Conservation (phyloP, 768 basidiomycete genomes). For the Ephemerocybe angulata region DNA sequence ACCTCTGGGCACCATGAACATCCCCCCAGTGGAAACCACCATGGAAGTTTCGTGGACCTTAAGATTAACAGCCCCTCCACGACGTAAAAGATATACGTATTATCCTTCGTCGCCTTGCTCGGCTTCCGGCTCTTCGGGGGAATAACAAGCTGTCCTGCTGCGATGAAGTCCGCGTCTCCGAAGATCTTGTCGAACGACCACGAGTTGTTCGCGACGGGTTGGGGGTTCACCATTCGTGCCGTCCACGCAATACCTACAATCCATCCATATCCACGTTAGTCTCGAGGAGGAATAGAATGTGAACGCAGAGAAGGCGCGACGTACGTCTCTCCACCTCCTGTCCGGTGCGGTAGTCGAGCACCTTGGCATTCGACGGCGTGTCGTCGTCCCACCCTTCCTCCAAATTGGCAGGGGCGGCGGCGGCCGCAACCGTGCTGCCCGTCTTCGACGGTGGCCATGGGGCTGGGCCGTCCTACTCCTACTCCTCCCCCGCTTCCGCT, state of each 20-base stretch:
- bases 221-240: no score
- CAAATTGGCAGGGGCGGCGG: no score
- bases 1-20: slow-evolving; percentile 92
- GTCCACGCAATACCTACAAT: slow-evolving; percentile 59
- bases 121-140: no score
- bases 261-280: slow-evolving; percentile 75
- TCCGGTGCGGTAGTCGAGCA: no score
- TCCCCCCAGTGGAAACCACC: slow-evolving; percentile 75
- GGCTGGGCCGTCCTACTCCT: slow-evolving; percentile 57
- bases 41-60: slow-evolving; percentile 77
- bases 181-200: slow-evolving; percentile 93
- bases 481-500: no score
- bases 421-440: slow-evolving; percentile 23
- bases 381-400: slow-evolving; percentile 86
- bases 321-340: slow-evolving; percentile 68
- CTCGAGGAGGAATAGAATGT: slow-evolving; percentile 24
- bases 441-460: slow-evolving; percentile 8
- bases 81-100: slow-evolving; percentile 68
- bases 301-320: slow-evolving; percentile 27
- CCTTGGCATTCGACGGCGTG: slow-evolving; percentile 61
- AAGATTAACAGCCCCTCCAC: slow-evolving; percentile 88
- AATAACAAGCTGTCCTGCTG: no score
- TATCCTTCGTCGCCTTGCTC: no score
- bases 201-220: slow-evolving; percentile 54
- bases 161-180: slow-evolving; percentile 81